These are phyloP conservation scores for Rhynchospora pubera DNA, from an alignment of 176 grass and related monocot species.

Conservation along the genomic window DNA sequence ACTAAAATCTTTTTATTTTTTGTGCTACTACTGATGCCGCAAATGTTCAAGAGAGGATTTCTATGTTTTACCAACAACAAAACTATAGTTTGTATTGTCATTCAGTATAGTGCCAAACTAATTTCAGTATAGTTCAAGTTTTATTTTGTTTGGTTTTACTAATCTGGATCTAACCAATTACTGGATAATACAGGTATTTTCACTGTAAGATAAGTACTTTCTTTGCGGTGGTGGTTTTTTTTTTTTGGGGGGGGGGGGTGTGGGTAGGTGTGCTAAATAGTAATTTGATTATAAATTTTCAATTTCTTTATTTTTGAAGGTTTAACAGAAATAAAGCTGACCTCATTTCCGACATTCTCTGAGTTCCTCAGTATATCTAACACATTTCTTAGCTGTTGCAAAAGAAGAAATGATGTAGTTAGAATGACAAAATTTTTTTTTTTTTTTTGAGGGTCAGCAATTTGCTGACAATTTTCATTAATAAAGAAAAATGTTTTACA, in stretches of 20 bases:
- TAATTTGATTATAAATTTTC: not conserved
- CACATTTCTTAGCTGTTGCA: slow-evolving; percentile 23
- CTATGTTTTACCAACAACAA: not conserved
- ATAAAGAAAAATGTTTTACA: no score
- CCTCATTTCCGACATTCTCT: slow-evolving; percentile 24
- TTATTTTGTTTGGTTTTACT: not conserved
- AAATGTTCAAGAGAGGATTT: not conserved
- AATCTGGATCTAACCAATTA: not conserved
- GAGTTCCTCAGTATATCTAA: slow-evolving; percentile 26
- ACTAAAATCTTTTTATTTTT: not conserved
- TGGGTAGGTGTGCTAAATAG: no score
- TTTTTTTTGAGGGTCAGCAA: no score
- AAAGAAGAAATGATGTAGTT: not conserved
- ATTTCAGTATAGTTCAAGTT: not conserved
- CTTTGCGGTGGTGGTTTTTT: not conserved
- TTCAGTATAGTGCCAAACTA: slow-evolving; percentile 1
- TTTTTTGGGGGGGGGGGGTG: not conserved
- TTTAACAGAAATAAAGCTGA: not conserved
- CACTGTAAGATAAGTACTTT: not conserved
- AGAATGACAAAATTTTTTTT: not conserved
- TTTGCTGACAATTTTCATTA: no score
- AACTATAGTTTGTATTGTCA: not conserved
- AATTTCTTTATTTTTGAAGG: slow-evolving; percentile 10
- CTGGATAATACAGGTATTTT: not conserved
- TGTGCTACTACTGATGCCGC: not conserved